Percentiles rank a stretch among this genome's conserved stretches.
Conservation (phyloP, 164 flowering plant species). For the Litsea cubeba region DNA sequence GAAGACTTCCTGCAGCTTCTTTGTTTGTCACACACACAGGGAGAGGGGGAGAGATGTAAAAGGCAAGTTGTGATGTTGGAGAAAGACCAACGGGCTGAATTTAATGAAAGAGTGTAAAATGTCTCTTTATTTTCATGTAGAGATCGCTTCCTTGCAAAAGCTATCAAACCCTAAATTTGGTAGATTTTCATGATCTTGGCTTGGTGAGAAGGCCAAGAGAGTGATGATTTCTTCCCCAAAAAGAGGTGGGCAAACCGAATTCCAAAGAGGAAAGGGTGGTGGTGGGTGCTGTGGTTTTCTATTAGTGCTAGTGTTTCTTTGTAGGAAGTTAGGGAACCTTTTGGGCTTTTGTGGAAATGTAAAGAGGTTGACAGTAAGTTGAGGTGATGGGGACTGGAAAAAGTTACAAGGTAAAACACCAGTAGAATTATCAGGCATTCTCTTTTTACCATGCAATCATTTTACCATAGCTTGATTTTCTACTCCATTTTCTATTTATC, state of each 20-base stretch:
- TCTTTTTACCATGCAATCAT: too few species aligned
- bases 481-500: too few species aligned
- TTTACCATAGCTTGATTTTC: too few species aligned
- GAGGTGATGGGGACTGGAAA: slow-evolving; percentile 19
- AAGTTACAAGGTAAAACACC: neutral
- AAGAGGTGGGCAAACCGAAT: neutral
- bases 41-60: neutral
- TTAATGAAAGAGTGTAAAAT: neutral
- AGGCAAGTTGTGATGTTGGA: too few species aligned
- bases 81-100: neutral
- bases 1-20: neutral
- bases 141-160: neutral
- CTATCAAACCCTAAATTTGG: neutral
- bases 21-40: neutral
- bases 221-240: slow-evolving; percentile 9
- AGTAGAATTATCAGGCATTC: too few species aligned
- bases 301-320: neutral
- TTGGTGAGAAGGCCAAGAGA: neutral
- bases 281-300: neutral
- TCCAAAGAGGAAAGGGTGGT: neutral
- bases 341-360: slow-evolving; percentile 27
- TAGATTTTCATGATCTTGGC: neutral
- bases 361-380: slow-evolving; percentile 23
- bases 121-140: neutral
- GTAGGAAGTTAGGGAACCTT: slow-evolving; percentile 8